phyloP scores from a whole-genome alignment of 2,329 filamentous ascomycete genomes.

The Boeremia lycopersici region DNA sequence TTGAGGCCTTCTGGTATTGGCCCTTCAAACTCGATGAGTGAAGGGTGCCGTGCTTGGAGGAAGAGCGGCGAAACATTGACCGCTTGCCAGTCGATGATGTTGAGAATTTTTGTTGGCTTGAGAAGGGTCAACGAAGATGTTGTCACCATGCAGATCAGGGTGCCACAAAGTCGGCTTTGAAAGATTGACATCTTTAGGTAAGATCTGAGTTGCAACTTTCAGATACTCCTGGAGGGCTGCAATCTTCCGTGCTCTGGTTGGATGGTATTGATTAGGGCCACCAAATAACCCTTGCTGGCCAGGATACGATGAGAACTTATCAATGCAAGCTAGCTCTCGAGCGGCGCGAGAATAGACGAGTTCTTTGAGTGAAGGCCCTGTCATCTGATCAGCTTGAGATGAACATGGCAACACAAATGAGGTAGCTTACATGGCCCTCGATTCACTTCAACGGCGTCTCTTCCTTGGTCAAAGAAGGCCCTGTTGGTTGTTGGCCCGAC shows the following conservation, averaged over 20 bases:
- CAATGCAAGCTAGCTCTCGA: conserved; percentile 26
- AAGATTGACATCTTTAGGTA: conserved; percentile 26
- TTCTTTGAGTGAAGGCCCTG: conserved; percentile 24
- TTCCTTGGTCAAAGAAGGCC: conserved; percentile 24
- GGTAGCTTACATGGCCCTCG: conserved; percentile 28
- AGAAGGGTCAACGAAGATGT: conserved; percentile 44
- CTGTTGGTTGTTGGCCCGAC: conserved; percentile 24
- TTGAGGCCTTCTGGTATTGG: conserved; percentile 25
- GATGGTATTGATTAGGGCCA: conserved; percentile 33
- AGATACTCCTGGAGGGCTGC: conserved; percentile 33
- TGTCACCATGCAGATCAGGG: conserved; percentile 39
- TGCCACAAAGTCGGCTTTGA: conserved; percentile 38
- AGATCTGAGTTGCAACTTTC: conserved; percentile 30
- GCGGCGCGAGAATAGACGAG: conserved; percentile 20
- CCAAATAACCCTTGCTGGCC: conserved; percentile 27
- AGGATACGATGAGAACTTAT: conserved; percentile 23
- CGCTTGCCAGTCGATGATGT: conserved; percentile 46
- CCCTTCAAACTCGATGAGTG: conserved; percentile 32
- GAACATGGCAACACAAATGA: too few species aligned
- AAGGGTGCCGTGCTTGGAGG: conserved; percentile 32
- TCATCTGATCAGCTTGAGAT: conserved; percentile 19
- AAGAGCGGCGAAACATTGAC: conserved; percentile 35
- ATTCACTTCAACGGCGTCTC: conserved; percentile 22
- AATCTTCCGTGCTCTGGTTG: too few species aligned
- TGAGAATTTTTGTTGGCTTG: conserved; percentile 37